These are phyloP conservation scores for Fraxinus sp. DNA, from an alignment of 305 asterid species.

Conservation along the genomic window DNA sequence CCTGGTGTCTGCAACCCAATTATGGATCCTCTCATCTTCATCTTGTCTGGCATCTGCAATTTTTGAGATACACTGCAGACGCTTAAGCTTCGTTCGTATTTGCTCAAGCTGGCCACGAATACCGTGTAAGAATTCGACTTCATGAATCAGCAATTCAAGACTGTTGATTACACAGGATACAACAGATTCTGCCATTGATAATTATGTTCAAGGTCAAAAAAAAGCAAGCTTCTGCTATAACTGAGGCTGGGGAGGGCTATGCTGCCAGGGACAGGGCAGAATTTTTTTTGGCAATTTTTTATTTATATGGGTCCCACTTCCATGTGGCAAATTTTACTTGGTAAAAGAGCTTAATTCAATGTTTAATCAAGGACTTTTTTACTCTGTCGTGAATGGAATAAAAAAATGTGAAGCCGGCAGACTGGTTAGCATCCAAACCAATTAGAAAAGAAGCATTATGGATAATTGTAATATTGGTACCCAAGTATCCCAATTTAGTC, in stretches of 20 bases:
- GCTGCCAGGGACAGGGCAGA: neutral
- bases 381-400: too few species aligned
- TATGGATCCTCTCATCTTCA: slow-evolving; percentile 38
- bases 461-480: too few species aligned
- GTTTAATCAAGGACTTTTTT: too few species aligned
- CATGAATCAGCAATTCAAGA: slow-evolving; percentile 29
- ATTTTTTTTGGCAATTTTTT: too few species aligned
- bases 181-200: slow-evolving; percentile 36
- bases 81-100: slow-evolving; percentile 36
- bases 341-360: too few species aligned
- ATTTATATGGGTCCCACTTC: too few species aligned
- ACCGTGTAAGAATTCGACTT: slow-evolving; percentile 25
- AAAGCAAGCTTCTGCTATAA: neutral
- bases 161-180: slow-evolving; percentile 26
- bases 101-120: slow-evolving; percentile 30
- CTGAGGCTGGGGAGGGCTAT: neutral
- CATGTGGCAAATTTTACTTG: too few species aligned
- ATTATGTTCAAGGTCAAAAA: neutral
- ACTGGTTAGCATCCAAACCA: neutral
- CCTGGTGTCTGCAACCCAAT: slow-evolving; percentile 50
- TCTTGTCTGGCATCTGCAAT: slow-evolving; percentile 45
- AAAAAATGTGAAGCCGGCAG: too few species aligned
- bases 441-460: neutral
- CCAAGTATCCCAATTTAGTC: too few species aligned
- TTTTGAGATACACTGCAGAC: slow-evolving; percentile 40